These are phyloP conservation scores for Floccularia luteovirens DNA, from an alignment of 768 basidiomycete genomes.

Conservation along the genomic window DNA sequence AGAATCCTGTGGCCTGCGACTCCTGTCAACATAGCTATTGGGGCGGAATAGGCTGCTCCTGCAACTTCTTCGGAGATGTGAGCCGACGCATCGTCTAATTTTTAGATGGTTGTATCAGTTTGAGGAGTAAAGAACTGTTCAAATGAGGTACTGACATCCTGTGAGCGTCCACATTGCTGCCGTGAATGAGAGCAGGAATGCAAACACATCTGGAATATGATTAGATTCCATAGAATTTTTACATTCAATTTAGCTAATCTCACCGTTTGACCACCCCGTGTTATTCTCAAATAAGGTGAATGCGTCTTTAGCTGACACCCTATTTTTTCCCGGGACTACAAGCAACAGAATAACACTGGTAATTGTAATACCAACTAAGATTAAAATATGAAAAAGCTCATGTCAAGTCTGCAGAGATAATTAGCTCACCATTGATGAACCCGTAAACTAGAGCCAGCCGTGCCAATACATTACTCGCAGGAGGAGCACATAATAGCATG, in stretches of 20 bases:
- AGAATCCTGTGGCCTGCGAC: conserved; percentile 39
- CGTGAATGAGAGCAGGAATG: conserved; percentile 54
- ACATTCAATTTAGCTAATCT: neutral
- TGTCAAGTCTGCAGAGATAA: neutral
- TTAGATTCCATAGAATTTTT: neutral
- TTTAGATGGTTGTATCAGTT: neutral
- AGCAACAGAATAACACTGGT: conserved; percentile 45
- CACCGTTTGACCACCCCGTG: conserved; percentile 51
- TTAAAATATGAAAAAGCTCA: neutral
- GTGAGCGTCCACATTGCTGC: conserved; percentile 62
- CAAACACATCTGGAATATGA: conserved; percentile 42
- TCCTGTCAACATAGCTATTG: conserved; percentile 50
- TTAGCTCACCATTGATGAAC: conserved; percentile 38
- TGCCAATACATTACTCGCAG: conserved; percentile 48
- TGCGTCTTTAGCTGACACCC: conserved; percentile 48
- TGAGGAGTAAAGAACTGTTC: neutral
- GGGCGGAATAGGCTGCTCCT: conserved; percentile 45
- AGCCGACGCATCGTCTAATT: conserved; percentile 53
- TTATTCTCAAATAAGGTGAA: conserved; percentile 57
- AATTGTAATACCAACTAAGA: conserved; percentile 45
- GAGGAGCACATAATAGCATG: conserved; percentile 55
- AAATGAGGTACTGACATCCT: conserved; percentile 43
- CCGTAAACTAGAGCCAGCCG: conserved; percentile 52
- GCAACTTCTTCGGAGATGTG: conserved; percentile 60
- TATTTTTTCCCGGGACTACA: conserved; percentile 36